Conservation (phyloP, 1,139 yeast species). For the Magnusiomyces tetraspermus region DNA sequence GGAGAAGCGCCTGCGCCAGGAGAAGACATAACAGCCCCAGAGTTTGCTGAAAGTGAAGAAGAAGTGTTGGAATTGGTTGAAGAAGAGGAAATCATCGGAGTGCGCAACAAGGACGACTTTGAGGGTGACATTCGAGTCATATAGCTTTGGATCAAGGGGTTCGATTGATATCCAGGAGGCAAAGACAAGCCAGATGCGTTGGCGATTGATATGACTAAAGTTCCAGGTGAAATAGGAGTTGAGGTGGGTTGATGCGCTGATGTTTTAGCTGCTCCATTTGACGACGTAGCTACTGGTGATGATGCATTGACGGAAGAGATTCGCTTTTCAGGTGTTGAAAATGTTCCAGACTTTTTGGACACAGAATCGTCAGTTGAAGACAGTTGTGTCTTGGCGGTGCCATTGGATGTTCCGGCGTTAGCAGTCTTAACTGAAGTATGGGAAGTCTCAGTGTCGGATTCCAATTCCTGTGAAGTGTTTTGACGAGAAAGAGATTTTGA, state of each 20-base stretch:
- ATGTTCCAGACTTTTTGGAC: not conserved
- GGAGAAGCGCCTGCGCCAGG: slow-evolving; percentile 4
- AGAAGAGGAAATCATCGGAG: slow-evolving; percentile 11
- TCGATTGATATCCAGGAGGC: slow-evolving; percentile 41
- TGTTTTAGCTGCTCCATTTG: too few species aligned
- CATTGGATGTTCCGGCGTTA: not conserved
- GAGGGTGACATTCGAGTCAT: slow-evolving; percentile 13
- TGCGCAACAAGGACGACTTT: slow-evolving; percentile 1
- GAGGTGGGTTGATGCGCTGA: too few species aligned
- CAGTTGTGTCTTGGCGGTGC: not conserved
- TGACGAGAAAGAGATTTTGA: not conserved
- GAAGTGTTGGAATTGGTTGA: not conserved
- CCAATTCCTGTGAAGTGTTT: not conserved
- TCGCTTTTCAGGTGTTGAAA: not conserved
- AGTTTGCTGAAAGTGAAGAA: not conserved
- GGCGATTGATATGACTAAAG: slow-evolving; percentile 60
- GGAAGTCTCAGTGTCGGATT: not conserved
- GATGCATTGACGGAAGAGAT: not conserved
- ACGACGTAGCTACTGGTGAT: too few species aligned
- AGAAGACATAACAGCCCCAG: not conserved
- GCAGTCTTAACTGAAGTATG: not conserved
- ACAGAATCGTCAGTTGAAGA: not conserved
- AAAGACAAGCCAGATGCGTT: slow-evolving; percentile 50
- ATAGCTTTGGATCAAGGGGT: slow-evolving; percentile 14
- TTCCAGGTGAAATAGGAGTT: slow-evolving; percentile 46